These are phyloP conservation scores for Corylus avellana DNA, from an alignment of 306 rosid genomes.

Conservation along the genomic window DNA sequence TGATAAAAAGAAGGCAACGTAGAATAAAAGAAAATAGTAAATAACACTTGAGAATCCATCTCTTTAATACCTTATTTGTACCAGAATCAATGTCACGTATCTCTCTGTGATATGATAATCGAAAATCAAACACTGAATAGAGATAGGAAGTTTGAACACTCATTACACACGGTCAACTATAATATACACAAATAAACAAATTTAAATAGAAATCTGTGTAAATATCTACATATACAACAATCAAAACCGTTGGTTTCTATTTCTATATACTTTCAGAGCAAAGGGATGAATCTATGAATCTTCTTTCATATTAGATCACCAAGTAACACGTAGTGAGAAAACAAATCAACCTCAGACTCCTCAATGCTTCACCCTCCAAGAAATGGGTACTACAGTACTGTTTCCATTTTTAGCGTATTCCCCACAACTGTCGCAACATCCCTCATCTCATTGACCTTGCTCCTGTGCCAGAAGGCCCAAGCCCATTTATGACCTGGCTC, in stretches of 20 bases:
- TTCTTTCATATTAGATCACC: background rate
- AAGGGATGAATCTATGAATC: background rate
- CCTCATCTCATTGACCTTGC: conserved; percentile 20
- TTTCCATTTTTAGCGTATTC: background rate
- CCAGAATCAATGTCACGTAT: background rate
- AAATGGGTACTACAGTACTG: background rate
- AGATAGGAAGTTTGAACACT: background rate
- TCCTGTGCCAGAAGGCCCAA: conserved; percentile 29
- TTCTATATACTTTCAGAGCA: background rate
- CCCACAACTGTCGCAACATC: background rate
- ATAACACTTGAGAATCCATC: background rate
- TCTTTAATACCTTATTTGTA: background rate
- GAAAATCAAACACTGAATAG: background rate
- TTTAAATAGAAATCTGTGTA: background rate
- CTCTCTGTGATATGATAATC: background rate
- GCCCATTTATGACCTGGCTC: conserved; percentile 60
- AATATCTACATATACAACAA: background rate
- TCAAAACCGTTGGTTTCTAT: background rate
- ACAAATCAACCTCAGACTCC: background rate
- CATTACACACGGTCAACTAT: background rate
- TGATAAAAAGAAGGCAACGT: background rate
- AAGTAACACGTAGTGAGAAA: background rate
- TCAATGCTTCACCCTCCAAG: background rate
- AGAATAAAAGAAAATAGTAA: background rate
- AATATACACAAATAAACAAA: conserved; percentile 4